Base-by-base conservation (phyloP, 148 eudicot genomes). In the Rhododendron kiyosumense region DNA sequence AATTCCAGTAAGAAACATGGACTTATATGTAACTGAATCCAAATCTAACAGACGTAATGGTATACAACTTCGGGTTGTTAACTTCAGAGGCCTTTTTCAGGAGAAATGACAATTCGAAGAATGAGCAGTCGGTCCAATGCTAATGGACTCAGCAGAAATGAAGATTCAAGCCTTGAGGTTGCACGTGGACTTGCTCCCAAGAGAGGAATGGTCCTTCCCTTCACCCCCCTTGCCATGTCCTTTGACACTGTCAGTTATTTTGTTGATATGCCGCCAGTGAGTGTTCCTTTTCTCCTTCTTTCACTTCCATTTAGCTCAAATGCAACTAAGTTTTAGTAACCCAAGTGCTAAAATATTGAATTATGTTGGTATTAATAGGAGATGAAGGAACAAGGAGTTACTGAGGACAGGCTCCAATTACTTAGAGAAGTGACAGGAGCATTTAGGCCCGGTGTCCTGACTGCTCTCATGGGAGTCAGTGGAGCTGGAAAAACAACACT, bases 401-500 rank as follows among this genome's bases (percentile, higher is more conserved):
- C 22, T 22, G 94, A 91, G 79, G 93, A 95, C 59, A 91, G 75
- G 34, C 84, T 95, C 85, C 91, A 91, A 81, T 94, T 94, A 84
- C 89, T 95, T 46, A 95, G 92, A 84, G 93, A 94, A 12, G 93
- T 95, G 2, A 95, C 94, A 83, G 97, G 98, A 69, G 91, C 94
- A 57, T 95, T 95, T 75, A 92, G 95, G 88, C 98, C 98, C 5
- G 95, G 98, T 67, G 93, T 95, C 88, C 92, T 95, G 38, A 95
- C 83, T 71, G 76, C 76, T 9, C 76, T 71, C 41, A 92, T 92
- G 89, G 92, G 95, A 51, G 91, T 93, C 0, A 93, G 92, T 77
- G 94, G 98, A 36, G 95, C 97, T 43, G 95, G 98, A 41, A 93
- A 94, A 89, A 94, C 98, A 57, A 94, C 98, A 14, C 91, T 93